Base-by-base conservation (phyloP, 2,329 filamentous ascomycete genomes). In the Cladosporium sp. region DNA sequence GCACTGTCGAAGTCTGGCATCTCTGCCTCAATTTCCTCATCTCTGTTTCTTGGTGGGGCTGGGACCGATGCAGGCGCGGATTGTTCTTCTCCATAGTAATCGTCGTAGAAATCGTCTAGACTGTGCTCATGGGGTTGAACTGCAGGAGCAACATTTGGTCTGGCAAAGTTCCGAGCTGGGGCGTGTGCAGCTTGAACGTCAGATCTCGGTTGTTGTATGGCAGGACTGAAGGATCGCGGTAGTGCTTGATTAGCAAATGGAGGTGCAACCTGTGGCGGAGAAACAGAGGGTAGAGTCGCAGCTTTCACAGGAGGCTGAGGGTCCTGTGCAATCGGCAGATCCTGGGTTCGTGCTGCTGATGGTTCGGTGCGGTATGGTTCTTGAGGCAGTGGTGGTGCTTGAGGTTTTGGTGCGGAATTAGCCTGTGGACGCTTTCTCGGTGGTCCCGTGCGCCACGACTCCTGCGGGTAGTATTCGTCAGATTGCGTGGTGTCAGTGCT, bases 1-100 rank as follows among this genome's bases (percentile, higher is more conserved):
- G 69, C 68, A 51, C 80, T 80, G 66, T 85, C 83, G 64, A 87
- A 87, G 63, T 87, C 82, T 2, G 84, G 84, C 83, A 87, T 86
- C 50, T 86, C 83, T 17, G 78, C 77, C 51, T 84, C 80, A 52
- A 76, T 74, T 51, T 75, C 73, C 52, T 74, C 72, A 38, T 75
- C 76, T 43, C 74, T 69, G 25, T 69, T 66, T 8, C 58, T 64
- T 9, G 61, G 64, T 11, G 56, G 58, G 37, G 59, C 63, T 14
- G 61, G 60, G 15, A 60, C 58, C 36, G 61, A 36, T 4, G 54
- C 71, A 66, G 38, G 22, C 6, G 36, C 43, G 5, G 36, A 22
- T 45, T 30, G 20, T 11, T 45, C 39, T 12, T 28, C 67, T n/a
- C 71, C 70, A 65, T 79, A 73, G 65, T 79, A 74, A 66, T 75